Base-by-base conservation (phyloP, 805 yeast species). In the Monosporozyma aquatica region DNA sequence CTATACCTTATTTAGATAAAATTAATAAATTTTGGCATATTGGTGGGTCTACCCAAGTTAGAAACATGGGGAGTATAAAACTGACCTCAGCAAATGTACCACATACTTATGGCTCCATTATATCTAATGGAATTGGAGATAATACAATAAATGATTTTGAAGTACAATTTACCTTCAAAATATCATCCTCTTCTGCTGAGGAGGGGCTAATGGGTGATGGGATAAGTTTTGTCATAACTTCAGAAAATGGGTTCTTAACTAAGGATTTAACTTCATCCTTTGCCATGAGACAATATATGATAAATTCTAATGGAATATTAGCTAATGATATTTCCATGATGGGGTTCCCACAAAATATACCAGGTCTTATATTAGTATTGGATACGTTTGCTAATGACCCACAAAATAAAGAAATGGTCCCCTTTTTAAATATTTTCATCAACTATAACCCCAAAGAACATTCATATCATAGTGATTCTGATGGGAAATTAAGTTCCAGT, bases 41-140 rank as follows among this genome's bases (percentile, higher is more conserved):
- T 21, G 52, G 55, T 6, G 64, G 63, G 2, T 45, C 47, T n/a
- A 43, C 62, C 6, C 52, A 54, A 45, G 53, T 59, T 14, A 50
- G 61, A 14, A 59, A 59, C 42, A 23, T 41, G n/a, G 54, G 48
- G n/a, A 46, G 41, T 26, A 46, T 59, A 6, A 47, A 50, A 37
- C 46, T 59, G 18, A 52, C 59, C 1, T 39, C 45, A 7, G 41
- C 47, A 6, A 45, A 50, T 17, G 44, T 43, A 14, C 37, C 40
- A 4, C 23, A 43, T 15, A 41, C 43, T 6, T 43, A 50, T 28
- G 64, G 64, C 14, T 28, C 50, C 7, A 37, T 59, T 15, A 44
- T 59, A 18, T 59, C 64, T 15, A 59, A 58, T 43, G 63, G 62
- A 3, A 43, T 58, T 26, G 64, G 64, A 18, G 64, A 59, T 41